Base-by-base conservation (phyloP, 73 alveolate species). In the Paramecium pentaurelia region DNA sequence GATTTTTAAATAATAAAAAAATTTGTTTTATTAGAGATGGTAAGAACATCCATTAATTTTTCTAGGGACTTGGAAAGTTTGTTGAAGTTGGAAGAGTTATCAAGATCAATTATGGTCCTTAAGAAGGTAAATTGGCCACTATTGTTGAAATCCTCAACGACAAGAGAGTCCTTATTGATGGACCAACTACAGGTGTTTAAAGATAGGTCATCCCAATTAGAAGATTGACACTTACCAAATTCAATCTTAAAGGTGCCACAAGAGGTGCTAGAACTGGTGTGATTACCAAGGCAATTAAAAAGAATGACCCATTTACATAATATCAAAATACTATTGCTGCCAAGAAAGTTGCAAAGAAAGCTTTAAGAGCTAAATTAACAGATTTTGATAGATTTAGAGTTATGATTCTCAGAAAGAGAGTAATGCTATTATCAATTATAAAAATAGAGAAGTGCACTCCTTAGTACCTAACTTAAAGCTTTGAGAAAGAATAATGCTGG, bases 81-180 rank as follows among this genome's bases (percentile, higher is more conserved):
- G 98, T 96, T 14, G 97, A 97, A 95, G 96, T 97, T 60, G 99
- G 98, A 68, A 94, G 99, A 94, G 98, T 96, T 30, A 97, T 90
- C 20, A 58, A 95, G 77, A 92, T 97, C 49, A 97, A 96, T 95
- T 96, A 90, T 95, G 99, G 99, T 58, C 92, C 97, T 45, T 93
- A 95, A 70, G 59, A 77, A 22, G 98, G 98, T 86, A 97, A 94
- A 94, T 93, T 96, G 86, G 97, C 98, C 49, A 98, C 96, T 32
- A 95, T 97, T 71, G 99, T 96, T 40, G 98, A 97, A 93, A 95
- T 97, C 92, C 93, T 96, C 86, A 97, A 95, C 64, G 93, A 93
- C 71, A 95, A 95, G 89, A 95, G 98, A 95, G 97, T 96, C 92
- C 95, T 97, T 37, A 86, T 97, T 64, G 99, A 96, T 86, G 99